phyloP scores from a whole-genome alignment of 495 filamentous ascomycete species.

The Pseudomonodictys pantanalensis region DNA sequence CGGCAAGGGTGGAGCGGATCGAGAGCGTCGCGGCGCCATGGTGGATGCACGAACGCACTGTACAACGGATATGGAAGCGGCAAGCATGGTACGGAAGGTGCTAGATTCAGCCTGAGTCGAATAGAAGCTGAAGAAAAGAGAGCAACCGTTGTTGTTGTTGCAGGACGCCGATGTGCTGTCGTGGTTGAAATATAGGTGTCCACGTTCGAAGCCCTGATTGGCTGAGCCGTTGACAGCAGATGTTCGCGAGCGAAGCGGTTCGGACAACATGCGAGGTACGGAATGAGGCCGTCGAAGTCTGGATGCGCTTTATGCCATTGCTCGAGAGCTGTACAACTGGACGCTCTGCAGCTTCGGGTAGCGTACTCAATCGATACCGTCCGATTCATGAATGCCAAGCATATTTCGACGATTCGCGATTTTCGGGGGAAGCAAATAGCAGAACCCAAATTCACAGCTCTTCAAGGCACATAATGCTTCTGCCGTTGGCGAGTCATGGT shows the following conservation, averaged over 20 bases:
- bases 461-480: no score
- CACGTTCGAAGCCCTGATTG: slow-evolving; percentile 29
- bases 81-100: background rate
- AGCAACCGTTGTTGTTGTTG: slow-evolving; percentile 8
- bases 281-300: no score
- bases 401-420: no score
- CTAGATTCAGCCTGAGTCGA: background rate
- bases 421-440: no score
- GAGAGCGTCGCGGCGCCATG: background rate
- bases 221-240: slow-evolving; percentile 1
- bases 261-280: no score
- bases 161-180: slow-evolving; percentile 9
- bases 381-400: no score
- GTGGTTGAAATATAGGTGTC: slow-evolving; percentile 13
- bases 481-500: no score
- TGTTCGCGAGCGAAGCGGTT: slow-evolving; percentile 2
- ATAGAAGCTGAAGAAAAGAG: slow-evolving; percentile 3
- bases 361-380: no score
- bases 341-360: no score
- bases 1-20: background rate
- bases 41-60: background rate
- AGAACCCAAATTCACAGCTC: no score
- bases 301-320: no score
- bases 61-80: background rate
- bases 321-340: no score